A percentile compares a stretch with the other conserved stretches of the same genome.
Evolutionary conservation across 176 grass and related monocot genomes (phyloP).

Genomic region (Triticum timopheevii): DNA sequence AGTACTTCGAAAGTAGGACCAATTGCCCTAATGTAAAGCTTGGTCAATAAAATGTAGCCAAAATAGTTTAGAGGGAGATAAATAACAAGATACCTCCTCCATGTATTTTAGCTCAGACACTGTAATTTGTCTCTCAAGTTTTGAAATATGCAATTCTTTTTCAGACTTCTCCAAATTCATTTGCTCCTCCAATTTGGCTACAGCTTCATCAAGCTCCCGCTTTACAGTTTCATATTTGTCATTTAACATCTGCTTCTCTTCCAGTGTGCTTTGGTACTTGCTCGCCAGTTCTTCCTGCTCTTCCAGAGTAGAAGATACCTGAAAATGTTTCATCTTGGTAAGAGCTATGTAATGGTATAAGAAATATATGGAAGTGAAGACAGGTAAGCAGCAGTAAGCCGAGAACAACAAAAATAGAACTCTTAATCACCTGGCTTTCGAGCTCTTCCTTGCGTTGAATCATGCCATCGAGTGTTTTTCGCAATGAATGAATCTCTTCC

Average conservation of each 20-base stretch:
- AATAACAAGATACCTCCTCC: conserved; percentile 68
- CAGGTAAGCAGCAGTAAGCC: neutral
- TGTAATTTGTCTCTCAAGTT: conserved; percentile 80
- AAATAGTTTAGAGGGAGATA: conserved; percentile 23
- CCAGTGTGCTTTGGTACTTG: conserved; percentile 42
- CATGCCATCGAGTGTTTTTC: conserved; percentile 53
- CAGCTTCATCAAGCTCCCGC: conserved; percentile 62
- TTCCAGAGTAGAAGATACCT: conserved; percentile 54
- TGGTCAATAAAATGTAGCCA: neutral
- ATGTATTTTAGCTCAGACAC: conserved; percentile 79
- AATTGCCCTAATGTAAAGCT: neutral
- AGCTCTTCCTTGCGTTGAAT: conserved; percentile 58
- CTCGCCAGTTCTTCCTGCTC: conserved; percentile 52
- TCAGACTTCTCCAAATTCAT: conserved; percentile 66
- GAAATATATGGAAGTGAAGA: conserved; percentile 5
- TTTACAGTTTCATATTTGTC: conserved; percentile 62
- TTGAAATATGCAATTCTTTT: conserved; percentile 72
- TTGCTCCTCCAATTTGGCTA: conserved; percentile 74
- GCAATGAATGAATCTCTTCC: conserved; percentile 44
- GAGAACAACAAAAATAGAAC: conserved; percentile 14
- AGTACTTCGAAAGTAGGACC: conserved; percentile 15
- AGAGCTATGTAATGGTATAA: neutral
- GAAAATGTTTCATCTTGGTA: conserved; percentile 8
- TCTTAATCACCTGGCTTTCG: conserved; percentile 64
- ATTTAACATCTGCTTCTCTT: conserved; percentile 65